Base-by-base conservation (phyloP, 495 filamentous ascomycete species). In the Penicillium canariense region DNA sequence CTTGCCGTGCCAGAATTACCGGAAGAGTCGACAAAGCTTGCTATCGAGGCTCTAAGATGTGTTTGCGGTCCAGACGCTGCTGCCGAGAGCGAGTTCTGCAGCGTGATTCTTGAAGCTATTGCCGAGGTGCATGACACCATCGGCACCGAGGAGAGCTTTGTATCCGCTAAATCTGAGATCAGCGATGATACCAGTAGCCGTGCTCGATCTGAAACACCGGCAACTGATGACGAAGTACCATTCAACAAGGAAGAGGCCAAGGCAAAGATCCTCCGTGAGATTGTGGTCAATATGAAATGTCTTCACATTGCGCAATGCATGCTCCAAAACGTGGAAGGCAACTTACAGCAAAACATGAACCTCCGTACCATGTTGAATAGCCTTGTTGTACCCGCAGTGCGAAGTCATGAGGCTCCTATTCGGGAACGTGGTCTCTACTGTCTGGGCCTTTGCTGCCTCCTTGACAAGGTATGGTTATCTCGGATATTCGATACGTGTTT, bases 241-340 rank as follows among this genome's bases (percentile, higher is more conserved):
- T 77, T 83, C 46, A 83, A 81, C 43, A 87, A 87, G 60, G 89
- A 90, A 60, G 85, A 88, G 46, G 85, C 86, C 7, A 87, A 91
- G 65, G 81, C 82, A 11, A 96, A 92, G 71, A 86, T 90, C 2
- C 80, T 97, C 52, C 81, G 81, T 50, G 91, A 96, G 68, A 91
- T 97, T 66, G 84, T 96, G 77, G 87, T 97, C 62, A 97, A 97
- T 75, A 90, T 96, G 84, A 97, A 97, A 69, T 97, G 94, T 73
- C 80, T 99, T 31, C 90, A 97, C 64, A 96, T 99, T 60, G 91
- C 95, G 20, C 91, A 95, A 62, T 97, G 90, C 77, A 96, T 96
- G 91, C 79, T 99, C 36, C 84, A 95, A 66, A 94, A 96, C 61
- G 88, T 97, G 2, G 75, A 88, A 48, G 88, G 90, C 18, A 84